phyloP scores from a whole-genome alignment of 495 filamentous ascomycete species.

The Neurospora sublineolata region DNA sequence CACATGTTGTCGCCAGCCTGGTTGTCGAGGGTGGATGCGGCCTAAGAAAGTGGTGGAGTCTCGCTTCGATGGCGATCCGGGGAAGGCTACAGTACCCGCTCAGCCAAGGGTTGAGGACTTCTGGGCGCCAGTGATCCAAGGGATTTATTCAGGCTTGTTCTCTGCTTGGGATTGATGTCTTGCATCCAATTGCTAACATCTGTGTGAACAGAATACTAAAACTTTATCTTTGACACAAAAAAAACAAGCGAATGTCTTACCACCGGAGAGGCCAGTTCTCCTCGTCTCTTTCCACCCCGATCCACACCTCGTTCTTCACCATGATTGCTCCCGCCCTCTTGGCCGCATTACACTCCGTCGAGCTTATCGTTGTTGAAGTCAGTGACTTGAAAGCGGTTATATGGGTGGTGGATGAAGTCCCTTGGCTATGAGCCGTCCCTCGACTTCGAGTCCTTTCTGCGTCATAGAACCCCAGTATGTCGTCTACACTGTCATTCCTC shows the following conservation, averaged over 20 bases:
- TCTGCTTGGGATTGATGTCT: neutral
- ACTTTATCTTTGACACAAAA: neutral
- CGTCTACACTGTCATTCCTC: slow-evolving; percentile 22
- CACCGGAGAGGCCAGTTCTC: slow-evolving; percentile 16
- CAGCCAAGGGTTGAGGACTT: neutral
- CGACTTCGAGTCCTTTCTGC: slow-evolving; percentile 12
- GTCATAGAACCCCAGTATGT: slow-evolving; percentile 21
- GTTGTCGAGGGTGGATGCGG: neutral
- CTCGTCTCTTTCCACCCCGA: slow-evolving; percentile 12
- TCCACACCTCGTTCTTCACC: slow-evolving; percentile 19
- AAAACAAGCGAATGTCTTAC: neutral
- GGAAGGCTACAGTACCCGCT: neutral
- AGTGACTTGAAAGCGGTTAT: neutral
- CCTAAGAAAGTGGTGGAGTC: neutral
- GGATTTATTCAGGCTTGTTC: neutral
- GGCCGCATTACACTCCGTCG: neutral
- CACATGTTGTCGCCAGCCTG: neutral
- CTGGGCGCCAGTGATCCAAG: neutral
- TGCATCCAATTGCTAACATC: neutral
- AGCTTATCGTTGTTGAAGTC: neutral
- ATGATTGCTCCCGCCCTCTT: slow-evolving; percentile 13
- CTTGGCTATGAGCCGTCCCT: neutral
- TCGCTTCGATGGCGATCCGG: neutral
- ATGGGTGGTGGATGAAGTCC: neutral
- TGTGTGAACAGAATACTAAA: neutral